Base-by-base conservation (phyloP, 1,139 yeast species). In the Barnettozyma hawaiiensis region DNA sequence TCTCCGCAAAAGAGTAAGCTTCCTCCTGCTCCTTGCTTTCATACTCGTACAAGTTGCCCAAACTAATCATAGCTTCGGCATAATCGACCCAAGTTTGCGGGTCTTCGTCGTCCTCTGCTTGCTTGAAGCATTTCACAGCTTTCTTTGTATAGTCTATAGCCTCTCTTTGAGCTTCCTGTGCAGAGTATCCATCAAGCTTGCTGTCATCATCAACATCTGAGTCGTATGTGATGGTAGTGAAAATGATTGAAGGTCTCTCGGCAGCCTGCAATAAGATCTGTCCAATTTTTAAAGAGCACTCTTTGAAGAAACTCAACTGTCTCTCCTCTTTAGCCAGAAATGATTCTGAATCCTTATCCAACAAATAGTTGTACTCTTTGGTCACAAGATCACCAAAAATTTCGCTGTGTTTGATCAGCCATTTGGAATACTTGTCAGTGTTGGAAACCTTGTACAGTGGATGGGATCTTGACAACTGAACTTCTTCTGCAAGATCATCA, bases 51-150 rank as follows among this genome's bases (percentile, higher is more conserved):
- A 87, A 60, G 57, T 89, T 89, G 9, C 90, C 97, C 52, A 85
- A 66, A 12, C 83, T 76, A 29, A 90, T 85, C 58, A 78, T 71
- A 1, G 95, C 90, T 61, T 92, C 97, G 3, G 96, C 96, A 35
- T 84, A 67, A 51, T 76, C 75, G 7, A 81, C 96, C 84, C 92
- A 83, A 8, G 83, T 70, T 46, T 81, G 83, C 0, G 95, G 95
- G 31, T 82, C 86, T 41, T 81, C 86, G 24, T 77, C 78, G 41
- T 79, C 77, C 59, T 81, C 77, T 1, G 89, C 82, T 46, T 68
- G 64, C 45, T 70, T 64, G 44, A 86, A 67, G 53, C 75, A 73
- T 32, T 69, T 65, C 31, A 85, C 64, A 0, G 95, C 95, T 22
- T 63, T 63, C n/a, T 62, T 54, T 21, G 81, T 73, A 41, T 73